Evolutionary conservation across 345 rosid species (phyloP).

Genomic region (Ailanthus altissimus): DNA sequence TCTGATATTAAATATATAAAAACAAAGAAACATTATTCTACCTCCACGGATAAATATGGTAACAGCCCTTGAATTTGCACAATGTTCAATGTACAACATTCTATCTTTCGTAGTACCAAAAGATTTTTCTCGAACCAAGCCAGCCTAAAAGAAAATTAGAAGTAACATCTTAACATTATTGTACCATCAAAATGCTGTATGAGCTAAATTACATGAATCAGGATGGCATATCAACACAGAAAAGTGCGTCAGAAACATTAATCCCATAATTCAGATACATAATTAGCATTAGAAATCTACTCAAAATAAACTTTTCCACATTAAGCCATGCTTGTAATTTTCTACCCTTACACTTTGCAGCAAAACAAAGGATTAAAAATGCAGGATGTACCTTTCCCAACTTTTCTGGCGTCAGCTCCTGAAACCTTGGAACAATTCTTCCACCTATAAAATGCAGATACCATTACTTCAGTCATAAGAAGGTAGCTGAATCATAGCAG

Average conservation of each 20-base stretch:
- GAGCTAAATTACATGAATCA: neutral
- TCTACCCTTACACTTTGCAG: too few species aligned
- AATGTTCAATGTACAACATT: slow-evolving; percentile 79
- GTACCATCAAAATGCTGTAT: neutral
- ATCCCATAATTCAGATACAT: neutral
- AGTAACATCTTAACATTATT: slow-evolving; percentile 8
- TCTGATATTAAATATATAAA: neutral
- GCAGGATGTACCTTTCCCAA: slow-evolving; percentile 67
- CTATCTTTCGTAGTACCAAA: slow-evolving; percentile 83
- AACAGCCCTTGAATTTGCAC: slow-evolving; percentile 82
- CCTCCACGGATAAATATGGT: slow-evolving; percentile 97
- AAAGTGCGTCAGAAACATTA: neutral
- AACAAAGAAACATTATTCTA: slow-evolving; percentile 27
- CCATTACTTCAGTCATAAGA: slow-evolving; percentile 19
- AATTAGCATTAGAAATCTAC: neutral
- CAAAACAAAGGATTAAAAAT: neutral
- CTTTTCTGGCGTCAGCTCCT: slow-evolving; percentile 93
- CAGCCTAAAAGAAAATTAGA: slow-evolving; percentile 57
- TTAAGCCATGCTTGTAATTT: neutral
- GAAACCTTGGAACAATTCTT: slow-evolving; percentile 96
- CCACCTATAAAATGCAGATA: slow-evolving; percentile 58
- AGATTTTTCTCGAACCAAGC: slow-evolving; percentile 72
- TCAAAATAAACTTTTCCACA: neutral
- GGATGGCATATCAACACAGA: neutral
- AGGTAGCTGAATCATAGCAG: neutral